A percentile compares a stretch with the other conserved stretches of the same genome.
These are phyloP conservation scores for Aulographum hederae DNA, from an alignment of 2,329 filamentous ascomycete genomes.

Conservation along the genomic window DNA sequence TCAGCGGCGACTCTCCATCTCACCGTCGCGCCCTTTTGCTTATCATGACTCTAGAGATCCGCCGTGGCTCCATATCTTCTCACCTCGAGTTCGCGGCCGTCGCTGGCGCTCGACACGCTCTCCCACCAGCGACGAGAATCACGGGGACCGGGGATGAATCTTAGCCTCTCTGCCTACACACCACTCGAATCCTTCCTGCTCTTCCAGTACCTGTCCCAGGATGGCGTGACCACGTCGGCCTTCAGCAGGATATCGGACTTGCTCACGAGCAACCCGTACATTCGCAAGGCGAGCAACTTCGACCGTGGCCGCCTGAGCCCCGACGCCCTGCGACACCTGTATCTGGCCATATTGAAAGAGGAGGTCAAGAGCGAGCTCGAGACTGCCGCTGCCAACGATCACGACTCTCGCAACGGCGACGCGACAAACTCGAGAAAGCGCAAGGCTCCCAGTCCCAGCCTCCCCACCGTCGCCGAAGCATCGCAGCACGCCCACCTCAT, in stretches of 20 bases:
- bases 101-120: slow-evolving; percentile 8
- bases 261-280: slow-evolving; percentile 53
- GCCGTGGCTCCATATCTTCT: slow-evolving; percentile 4
- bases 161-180: slow-evolving; percentile 50
- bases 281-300: slow-evolving; percentile 53
- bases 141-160: slow-evolving; percentile 31
- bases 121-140: background rate
- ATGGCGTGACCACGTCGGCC: slow-evolving; percentile 45
- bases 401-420: slow-evolving; percentile 9
- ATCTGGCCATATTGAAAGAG: slow-evolving; percentile 57
- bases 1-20: slow-evolving; percentile 1
- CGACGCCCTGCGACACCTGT: slow-evolving; percentile 62
- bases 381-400: slow-evolving; percentile 23
- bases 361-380: slow-evolving; percentile 41
- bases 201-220: slow-evolving; percentile 57
- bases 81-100: slow-evolving; percentile 13
- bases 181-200: slow-evolving; percentile 72
- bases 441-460: slow-evolving; percentile 48
- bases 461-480: slow-evolving; percentile 48
- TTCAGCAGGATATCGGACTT: slow-evolving; percentile 58
- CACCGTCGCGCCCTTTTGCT: background rate
- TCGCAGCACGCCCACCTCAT: slow-evolving; percentile 48
- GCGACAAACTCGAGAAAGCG: slow-evolving; percentile 44
- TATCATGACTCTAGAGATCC: background rate
- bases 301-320: slow-evolving; percentile 57